Conservation (phyloP, 2,329 filamentous ascomycete species). For the Verticillium nonalfalfae region DNA sequence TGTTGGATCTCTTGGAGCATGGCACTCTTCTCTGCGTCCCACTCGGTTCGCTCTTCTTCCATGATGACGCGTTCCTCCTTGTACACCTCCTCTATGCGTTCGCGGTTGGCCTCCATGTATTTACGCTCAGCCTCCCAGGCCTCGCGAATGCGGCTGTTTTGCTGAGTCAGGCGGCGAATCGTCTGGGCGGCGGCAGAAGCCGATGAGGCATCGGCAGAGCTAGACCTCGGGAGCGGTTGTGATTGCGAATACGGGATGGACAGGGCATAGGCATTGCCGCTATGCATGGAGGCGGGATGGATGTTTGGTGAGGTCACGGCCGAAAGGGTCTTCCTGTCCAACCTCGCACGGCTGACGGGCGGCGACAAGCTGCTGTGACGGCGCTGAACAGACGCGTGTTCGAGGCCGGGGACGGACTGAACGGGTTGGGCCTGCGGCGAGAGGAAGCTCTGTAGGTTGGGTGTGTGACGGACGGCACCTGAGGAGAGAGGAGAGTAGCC, state of each 20-base stretch:
- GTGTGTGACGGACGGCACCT: conserved; percentile 12
- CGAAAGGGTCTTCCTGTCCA: neutral
- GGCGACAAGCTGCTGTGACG: conserved; percentile 10
- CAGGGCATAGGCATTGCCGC: conserved; percentile 14
- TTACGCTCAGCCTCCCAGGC: conserved; percentile 48
- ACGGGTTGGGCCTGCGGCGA: conserved; percentile 11
- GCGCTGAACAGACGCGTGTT: neutral
- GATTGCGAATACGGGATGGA: conserved; percentile 17
- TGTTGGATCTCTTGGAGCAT: conserved; percentile 33
- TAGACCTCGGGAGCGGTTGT: conserved; percentile 14
- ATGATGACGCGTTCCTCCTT: conserved; percentile 47
- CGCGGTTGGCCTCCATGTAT: conserved; percentile 46
- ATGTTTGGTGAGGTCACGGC: neutral
- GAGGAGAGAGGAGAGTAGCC: conserved; percentile 16
- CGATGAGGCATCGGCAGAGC: conserved; percentile 19
- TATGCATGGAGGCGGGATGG: conserved; percentile 1
- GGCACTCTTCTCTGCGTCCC: conserved; percentile 36
- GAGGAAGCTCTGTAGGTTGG: conserved; percentile 14
- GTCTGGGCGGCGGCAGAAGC: conserved; percentile 21
- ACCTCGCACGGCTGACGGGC: conserved; percentile 3
- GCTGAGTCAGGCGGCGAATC: conserved; percentile 32
- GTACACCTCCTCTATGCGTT: conserved; percentile 49
- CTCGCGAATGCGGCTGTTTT: conserved; percentile 36
- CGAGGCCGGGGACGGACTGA: neutral
- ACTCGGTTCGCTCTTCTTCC: conserved; percentile 41